Conservation (phyloP, 352 stramenopile genomes). For the Peronospora farinosa region DNA sequence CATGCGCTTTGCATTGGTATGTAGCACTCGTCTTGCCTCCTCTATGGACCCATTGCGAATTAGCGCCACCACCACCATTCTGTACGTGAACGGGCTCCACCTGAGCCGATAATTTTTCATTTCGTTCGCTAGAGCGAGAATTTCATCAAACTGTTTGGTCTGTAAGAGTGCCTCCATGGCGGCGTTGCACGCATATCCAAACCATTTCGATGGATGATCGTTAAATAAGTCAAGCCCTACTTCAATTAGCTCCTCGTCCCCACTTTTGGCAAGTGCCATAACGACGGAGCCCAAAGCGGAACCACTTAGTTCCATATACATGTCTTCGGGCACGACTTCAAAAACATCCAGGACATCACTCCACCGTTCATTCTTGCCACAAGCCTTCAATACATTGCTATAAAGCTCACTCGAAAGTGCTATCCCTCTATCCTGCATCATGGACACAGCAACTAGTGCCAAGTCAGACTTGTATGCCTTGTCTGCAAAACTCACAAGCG, state of each 20-base stretch:
- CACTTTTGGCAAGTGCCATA: constrained; percentile 6
- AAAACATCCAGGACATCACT: constrained; percentile 10
- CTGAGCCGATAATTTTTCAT: constrained; percentile 6
- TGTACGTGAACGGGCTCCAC: constrained; percentile 6
- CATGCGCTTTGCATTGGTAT: constrained; percentile 1
- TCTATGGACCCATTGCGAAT: constrained; percentile 4
- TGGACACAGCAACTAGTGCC: constrained; percentile 8
- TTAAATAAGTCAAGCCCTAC: constrained; percentile 11
- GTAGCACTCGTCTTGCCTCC: constrained; percentile 9
- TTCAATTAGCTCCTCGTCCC: neutral
- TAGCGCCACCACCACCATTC: constrained; percentile 8
- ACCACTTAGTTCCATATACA: constrained; percentile 6
- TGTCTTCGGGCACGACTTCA: constrained; percentile 4
- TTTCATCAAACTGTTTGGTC: constrained; percentile 2
- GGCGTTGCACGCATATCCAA: constrained; percentile 6
- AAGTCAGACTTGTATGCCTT: constrained; percentile 5
- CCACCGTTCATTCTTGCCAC: constrained; percentile 9
- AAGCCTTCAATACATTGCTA: constrained; percentile 8
- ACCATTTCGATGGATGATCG: constrained; percentile 5
- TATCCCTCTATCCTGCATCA: constrained; percentile 3
- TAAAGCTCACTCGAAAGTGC: constrained; percentile 7
- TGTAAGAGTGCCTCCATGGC: constrained; percentile 11
- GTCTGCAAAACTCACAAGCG: constrained; percentile 17
- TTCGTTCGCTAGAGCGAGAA: constrained; percentile 2
- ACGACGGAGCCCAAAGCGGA: constrained; percentile 6